Evolutionary conservation across 2,329 filamentous ascomycete genomes (phyloP).

Genomic region (Phialemoniopsis sp.): DNA sequence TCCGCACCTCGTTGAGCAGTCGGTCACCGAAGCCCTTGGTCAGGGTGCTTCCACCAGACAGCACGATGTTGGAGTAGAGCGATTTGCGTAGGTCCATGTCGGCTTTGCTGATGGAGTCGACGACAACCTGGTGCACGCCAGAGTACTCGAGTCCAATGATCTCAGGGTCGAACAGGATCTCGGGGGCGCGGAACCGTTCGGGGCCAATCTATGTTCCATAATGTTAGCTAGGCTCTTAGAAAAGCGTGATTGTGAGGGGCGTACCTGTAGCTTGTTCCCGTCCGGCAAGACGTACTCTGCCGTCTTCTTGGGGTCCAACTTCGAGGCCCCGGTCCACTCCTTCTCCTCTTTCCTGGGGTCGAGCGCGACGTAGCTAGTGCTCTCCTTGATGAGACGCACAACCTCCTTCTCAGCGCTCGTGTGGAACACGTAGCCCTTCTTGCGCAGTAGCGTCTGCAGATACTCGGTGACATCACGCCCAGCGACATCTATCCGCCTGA

Average conservation of each 20-base stretch:
- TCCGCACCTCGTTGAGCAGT: constrained; percentile 85
- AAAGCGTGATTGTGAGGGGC: too few relatives aligned
- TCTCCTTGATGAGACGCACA: constrained; percentile 96
- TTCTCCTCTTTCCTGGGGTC: constrained; percentile 95
- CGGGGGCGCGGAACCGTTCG: constrained; percentile 91
- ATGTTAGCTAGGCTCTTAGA: too few relatives aligned
- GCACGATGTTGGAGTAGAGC: constrained; percentile 92
- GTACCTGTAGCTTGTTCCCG: constrained; percentile 85
- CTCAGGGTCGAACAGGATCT: constrained; percentile 97
- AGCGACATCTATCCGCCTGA: constrained; percentile 92
- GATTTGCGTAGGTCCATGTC: constrained; percentile 94
- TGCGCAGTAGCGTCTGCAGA: constrained; percentile 83
- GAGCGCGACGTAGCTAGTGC: constrained; percentile 82
- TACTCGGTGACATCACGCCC: constrained; percentile 95
- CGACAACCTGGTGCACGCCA: constrained; percentile 95
- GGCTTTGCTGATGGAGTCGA: constrained; percentile 90
- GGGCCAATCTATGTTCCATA: constrained; percentile 64
- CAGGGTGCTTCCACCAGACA: constrained; percentile 92
- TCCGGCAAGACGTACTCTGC: constrained; percentile 89
- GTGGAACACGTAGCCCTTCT: constrained; percentile 91
- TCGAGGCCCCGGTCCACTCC: constrained; percentile 75
- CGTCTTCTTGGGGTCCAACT: constrained; percentile 71
- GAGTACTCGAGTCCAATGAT: constrained; percentile 96
- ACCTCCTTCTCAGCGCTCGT: constrained; percentile 99
- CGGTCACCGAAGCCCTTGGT: constrained; percentile 97